Evolutionary conservation across 2,329 filamentous ascomycete genomes (phyloP).

Genomic region (Pseudomassariella vexata): DNA sequence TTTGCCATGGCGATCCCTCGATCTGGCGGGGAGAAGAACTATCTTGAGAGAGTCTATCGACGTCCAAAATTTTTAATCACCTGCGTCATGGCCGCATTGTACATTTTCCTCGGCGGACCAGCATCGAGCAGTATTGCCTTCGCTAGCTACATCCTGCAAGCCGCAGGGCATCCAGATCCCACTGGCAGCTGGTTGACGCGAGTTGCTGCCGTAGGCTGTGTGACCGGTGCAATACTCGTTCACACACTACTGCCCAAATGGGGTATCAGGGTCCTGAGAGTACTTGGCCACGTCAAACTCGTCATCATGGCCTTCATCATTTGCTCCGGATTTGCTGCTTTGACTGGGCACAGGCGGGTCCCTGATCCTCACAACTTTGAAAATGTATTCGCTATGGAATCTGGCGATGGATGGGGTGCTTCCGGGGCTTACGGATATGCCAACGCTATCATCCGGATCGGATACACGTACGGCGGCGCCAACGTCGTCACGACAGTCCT

Average conservation of each 20-base stretch:
- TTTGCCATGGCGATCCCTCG: not conserved
- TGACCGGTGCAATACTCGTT: not conserved
- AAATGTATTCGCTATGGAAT: not conserved
- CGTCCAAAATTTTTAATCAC: not conserved
- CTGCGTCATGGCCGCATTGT: not conserved
- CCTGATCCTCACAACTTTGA: slow-evolving; percentile 1
- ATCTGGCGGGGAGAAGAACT: slow-evolving; percentile 2
- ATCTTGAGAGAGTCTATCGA: slow-evolving; percentile 1
- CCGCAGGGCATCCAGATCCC: not conserved
- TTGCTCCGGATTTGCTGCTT: not conserved
- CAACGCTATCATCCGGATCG: not conserved
- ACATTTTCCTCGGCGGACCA: not conserved
- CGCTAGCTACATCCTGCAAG: not conserved
- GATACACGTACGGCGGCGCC: not conserved
- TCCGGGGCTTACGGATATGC: not conserved
- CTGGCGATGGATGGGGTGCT: too few relatives aligned
- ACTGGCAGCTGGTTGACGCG: not conserved
- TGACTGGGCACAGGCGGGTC: not conserved
- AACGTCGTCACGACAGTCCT: not conserved
- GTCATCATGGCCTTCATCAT: not conserved
- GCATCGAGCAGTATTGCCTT: not conserved
- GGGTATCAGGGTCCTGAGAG: too few relatives aligned
- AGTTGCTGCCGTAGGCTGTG: not conserved
- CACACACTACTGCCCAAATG: too few relatives aligned
- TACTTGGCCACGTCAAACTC: not conserved